phyloP scores from a whole-genome alignment of 257 asterid genomes.

The Solanum paucissectum region DNA sequence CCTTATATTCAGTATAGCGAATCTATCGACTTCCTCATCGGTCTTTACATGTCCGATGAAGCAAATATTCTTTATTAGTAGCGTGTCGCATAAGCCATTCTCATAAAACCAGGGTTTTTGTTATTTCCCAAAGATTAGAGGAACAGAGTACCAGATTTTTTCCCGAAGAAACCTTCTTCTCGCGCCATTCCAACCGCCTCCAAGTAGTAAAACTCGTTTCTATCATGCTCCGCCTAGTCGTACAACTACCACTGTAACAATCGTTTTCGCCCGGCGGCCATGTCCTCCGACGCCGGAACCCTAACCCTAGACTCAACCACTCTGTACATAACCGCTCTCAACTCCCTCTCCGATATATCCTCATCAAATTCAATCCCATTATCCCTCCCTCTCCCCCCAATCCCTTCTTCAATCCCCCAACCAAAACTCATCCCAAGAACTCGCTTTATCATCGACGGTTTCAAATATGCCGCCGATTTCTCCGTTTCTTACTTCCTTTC shows the following conservation, averaged over 20 bases:
- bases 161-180: neutral
- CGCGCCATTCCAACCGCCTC: slow-evolving; percentile 10
- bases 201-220: neutral
- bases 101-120: neutral
- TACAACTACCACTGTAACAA: neutral
- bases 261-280: slow-evolving; percentile 16
- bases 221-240: neutral
- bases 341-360: slow-evolving; percentile 34
- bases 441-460: slow-evolving; percentile 79
- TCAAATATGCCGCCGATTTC: slow-evolving; percentile 51
- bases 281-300: slow-evolving; percentile 39
- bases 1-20: too few species aligned
- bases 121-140: too few species aligned
- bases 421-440: slow-evolving; percentile 73
- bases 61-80: too few species aligned
- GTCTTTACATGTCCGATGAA: too few species aligned
- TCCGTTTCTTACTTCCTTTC: slow-evolving; percentile 82
- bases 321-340: slow-evolving; percentile 40
- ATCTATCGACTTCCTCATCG: too few species aligned
- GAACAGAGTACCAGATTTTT: neutral
- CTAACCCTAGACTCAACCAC: slow-evolving; percentile 37
- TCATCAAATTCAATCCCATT: slow-evolving; percentile 7
- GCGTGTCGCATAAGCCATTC: neutral
- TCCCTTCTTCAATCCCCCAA: slow-evolving; percentile 43
- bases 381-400: slow-evolving; percentile 20